A percentile compares a stretch with the other conserved stretches of the same genome.
phyloP scores from a whole-genome alignment of 2,329 filamentous ascomycete genomes.

The Diaporthe sp. region DNA sequence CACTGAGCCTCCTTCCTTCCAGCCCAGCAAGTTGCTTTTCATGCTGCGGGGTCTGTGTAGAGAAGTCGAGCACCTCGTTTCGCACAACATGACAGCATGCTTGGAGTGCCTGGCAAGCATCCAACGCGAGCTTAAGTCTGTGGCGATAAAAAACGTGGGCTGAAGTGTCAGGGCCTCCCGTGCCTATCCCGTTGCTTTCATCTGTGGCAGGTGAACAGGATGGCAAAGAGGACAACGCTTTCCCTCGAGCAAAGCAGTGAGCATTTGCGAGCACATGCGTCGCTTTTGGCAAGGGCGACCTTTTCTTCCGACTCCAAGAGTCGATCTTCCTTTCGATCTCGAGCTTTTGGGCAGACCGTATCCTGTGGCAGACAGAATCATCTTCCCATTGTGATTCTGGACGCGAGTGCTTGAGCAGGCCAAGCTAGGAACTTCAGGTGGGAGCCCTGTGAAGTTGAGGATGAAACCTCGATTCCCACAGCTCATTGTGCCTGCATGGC shows the following conservation, averaged over 20 bases:
- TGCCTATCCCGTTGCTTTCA: constrained; percentile 42
- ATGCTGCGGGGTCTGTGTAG: constrained; percentile 33
- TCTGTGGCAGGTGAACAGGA: constrained; percentile 48
- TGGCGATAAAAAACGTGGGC: constrained; percentile 43
- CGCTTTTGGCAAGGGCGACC: constrained; percentile 19
- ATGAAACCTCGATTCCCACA: constrained; percentile 9
- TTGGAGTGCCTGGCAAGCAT: constrained; percentile 69
- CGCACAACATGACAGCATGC: constrained; percentile 60
- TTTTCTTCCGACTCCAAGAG: constrained; percentile 1
- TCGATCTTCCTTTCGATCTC: constrained; percentile 3
- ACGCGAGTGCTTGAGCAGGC: constrained; percentile 11
- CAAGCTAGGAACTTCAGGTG: neutral
- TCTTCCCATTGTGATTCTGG: constrained; percentile 1
- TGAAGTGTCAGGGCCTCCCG: constrained; percentile 43
- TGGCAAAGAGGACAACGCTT: constrained; percentile 50
- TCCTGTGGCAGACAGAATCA: constrained; percentile 17
- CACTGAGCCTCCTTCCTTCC: constrained; percentile 58
- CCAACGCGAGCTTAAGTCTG: constrained; percentile 46
- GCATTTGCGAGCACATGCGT: constrained; percentile 51
- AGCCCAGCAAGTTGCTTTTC: constrained; percentile 45
- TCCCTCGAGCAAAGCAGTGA: constrained; percentile 66
- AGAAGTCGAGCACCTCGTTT: constrained; percentile 73
- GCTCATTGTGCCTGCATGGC: constrained; percentile 15
- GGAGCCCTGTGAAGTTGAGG: neutral
- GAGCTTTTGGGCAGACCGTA: constrained; percentile 19